Conservation (phyloP, 306 rosid genomes). For the Lathyrus aphaca region DNA sequence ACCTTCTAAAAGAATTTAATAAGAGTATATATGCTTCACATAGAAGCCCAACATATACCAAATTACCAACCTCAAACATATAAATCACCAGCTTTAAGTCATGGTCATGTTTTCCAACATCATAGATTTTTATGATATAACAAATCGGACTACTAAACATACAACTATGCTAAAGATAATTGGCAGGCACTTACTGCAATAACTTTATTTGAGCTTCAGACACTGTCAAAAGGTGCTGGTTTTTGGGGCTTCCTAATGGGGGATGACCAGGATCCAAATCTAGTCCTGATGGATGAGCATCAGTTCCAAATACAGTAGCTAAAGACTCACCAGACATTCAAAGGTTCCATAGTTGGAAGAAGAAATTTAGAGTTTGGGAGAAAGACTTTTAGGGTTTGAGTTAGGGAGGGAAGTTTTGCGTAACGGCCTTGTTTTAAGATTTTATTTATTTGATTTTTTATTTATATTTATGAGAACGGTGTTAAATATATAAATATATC, state of each 20-base stretch:
- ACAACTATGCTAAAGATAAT: constrained; percentile 17
- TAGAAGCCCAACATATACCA: too few relatives aligned
- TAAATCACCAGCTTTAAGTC: constrained; percentile 23
- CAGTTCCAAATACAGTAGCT: constrained; percentile 40
- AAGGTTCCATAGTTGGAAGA: constrained; percentile 23
- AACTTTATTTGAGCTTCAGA: constrained; percentile 49
- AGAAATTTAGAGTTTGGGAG: too few relatives aligned
- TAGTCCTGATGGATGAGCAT: constrained; percentile 47
- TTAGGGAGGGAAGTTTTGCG: too few relatives aligned
- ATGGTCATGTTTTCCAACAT: background rate
- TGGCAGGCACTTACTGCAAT: constrained; percentile 53
- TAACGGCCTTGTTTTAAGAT: too few relatives aligned
- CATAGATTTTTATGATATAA: background rate
- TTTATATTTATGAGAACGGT: too few relatives aligned
- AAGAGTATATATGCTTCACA: background rate
- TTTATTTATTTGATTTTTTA: too few relatives aligned
- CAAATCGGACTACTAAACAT: background rate
- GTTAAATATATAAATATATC: too few relatives aligned
- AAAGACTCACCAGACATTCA: constrained; percentile 81
- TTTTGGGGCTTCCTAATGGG: constrained; percentile 64
- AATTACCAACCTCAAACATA: background rate
- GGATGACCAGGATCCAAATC: constrained; percentile 63
- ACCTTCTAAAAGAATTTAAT: constrained; percentile 9
- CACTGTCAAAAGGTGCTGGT: constrained; percentile 43
- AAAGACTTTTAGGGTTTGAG: too few relatives aligned